Conservation (phyloP, 2,329 filamentous ascomycete species). For the Botryotinia globosa region DNA sequence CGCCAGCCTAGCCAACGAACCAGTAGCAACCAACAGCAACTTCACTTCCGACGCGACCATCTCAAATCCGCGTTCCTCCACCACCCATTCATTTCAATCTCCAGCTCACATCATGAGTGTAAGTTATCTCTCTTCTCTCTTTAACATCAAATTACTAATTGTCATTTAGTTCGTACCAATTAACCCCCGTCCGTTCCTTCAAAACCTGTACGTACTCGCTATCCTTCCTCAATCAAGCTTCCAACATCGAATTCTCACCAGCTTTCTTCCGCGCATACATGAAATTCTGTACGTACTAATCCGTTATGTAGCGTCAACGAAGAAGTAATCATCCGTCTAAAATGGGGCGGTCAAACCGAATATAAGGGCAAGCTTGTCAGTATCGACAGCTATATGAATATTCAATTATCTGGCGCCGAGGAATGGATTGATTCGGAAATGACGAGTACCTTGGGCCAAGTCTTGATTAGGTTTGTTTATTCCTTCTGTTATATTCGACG, state of each 20-base stretch:
- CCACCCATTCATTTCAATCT: not conserved
- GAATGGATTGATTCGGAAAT: slow-evolving; percentile 89
- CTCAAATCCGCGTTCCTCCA: slow-evolving; percentile 24
- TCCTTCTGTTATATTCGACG: not conserved
- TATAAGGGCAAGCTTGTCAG: slow-evolving; percentile 93
- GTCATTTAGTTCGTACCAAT: slow-evolving; percentile 75
- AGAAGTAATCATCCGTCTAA: slow-evolving; percentile 85
- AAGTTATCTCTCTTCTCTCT: slow-evolving; percentile 23
- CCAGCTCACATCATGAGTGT: slow-evolving; percentile 40
- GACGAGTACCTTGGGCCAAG: slow-evolving; percentile 81
- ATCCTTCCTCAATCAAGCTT: slow-evolving; percentile 17
- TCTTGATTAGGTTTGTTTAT: slow-evolving; percentile 73
- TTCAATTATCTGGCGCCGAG: slow-evolving; percentile 85
- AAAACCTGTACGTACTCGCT: slow-evolving; percentile 67
- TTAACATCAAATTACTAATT: slow-evolving; percentile 28
- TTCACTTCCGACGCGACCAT: slow-evolving; percentile 21
- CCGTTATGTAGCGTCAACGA: slow-evolving; percentile 68
- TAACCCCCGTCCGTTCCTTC: slow-evolving; percentile 95
- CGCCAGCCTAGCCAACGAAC: slow-evolving; percentile 20
- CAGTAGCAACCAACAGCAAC: slow-evolving; percentile 4
- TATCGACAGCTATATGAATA: slow-evolving; percentile 98
- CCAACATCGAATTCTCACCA: not conserved
- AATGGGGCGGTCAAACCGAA: slow-evolving; percentile 90
- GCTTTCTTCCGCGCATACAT: not conserved
- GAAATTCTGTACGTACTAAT: not conserved